Evolutionary conservation across 2,329 filamentous ascomycete genomes (phyloP).

Genomic region (Sporothrix brunneoviolacea): DNA sequence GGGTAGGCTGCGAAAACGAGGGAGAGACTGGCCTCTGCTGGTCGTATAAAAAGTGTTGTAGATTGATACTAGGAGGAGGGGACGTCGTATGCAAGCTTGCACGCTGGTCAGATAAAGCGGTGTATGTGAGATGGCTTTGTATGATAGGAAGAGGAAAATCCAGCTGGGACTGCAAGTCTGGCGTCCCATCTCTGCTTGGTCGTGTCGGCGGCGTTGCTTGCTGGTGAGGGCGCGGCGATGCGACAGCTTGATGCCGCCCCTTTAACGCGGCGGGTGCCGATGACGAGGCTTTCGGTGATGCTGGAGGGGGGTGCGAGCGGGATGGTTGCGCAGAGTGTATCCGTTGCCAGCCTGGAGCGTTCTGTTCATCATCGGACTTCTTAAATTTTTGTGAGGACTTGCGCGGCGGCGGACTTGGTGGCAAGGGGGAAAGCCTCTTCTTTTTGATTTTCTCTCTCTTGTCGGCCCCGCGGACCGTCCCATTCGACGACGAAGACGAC

Average conservation of each 20-base stretch:
- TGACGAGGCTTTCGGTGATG: conserved; percentile 15
- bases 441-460: conserved; percentile 38
- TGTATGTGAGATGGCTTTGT: conserved; percentile 53
- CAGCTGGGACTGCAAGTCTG: conserved; percentile 52
- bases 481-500: conserved; percentile 59
- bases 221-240: conserved; percentile 21
- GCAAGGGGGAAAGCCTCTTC: conserved; percentile 39
- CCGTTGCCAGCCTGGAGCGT: conserved; percentile 35
- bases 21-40: conserved; percentile 28
- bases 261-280: conserved; percentile 18
- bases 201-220: conserved; percentile 45
- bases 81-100: conserved; percentile 26
- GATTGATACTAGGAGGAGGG: conserved; percentile 17
- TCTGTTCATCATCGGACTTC: conserved; percentile 30
- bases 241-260: conserved; percentile 19
- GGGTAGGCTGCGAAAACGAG: conserved; percentile 26
- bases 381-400: conserved; percentile 54
- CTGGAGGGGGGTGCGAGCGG: conserved; percentile 15
- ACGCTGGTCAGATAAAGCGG: conserved; percentile 43
- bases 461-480: conserved; percentile 51
- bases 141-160: conserved; percentile 48
- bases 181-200: conserved; percentile 63
- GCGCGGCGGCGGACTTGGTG: conserved; percentile 55
- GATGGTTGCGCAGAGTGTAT: conserved; percentile 20
- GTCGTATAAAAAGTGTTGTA: conserved; percentile 13